Conservation (phyloP, 2,329 filamentous ascomycete species). For the Trichocomaceae sp. region DNA sequence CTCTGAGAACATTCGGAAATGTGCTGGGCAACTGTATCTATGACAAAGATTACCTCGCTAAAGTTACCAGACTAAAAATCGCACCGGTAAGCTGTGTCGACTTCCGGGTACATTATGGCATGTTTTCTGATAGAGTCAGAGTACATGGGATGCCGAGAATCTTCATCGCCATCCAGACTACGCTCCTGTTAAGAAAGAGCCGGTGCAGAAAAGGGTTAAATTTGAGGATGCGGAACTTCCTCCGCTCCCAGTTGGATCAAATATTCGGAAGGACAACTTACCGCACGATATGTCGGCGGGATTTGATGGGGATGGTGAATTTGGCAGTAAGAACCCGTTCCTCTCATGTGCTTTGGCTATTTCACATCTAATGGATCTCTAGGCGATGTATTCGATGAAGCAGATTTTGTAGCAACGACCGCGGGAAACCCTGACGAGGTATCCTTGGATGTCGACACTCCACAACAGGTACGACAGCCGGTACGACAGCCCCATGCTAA, state of each 20-base stretch:
- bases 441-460: constrained; percentile 42
- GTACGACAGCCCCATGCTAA: constrained; percentile 22
- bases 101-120: background rate
- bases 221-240: constrained; percentile 46
- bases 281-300: constrained; percentile 20
- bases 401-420: constrained; percentile 64
- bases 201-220: constrained; percentile 27
- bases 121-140: constrained; percentile 24
- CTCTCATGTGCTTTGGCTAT: background rate
- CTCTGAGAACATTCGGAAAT: constrained; percentile 88
- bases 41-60: constrained; percentile 86
- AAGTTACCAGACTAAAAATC: constrained; percentile 84
- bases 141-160: constrained; percentile 70
- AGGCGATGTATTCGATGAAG: constrained; percentile 65
- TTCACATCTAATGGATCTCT: constrained; percentile 1
- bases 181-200: constrained; percentile 54
- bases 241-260: constrained; percentile 18
- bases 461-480: too few species aligned
- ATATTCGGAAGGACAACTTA: constrained; percentile 24
- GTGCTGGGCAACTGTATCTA: constrained; percentile 98
- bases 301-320: constrained; percentile 38
- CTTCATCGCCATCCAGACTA: constrained; percentile 77
- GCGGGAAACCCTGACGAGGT: constrained; percentile 72
- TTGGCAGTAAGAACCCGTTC: constrained; percentile 32
- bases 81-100: constrained; percentile 46